phyloP scores from a whole-genome alignment of 208 protist species.

The Trypanosoma theileri region DNA sequence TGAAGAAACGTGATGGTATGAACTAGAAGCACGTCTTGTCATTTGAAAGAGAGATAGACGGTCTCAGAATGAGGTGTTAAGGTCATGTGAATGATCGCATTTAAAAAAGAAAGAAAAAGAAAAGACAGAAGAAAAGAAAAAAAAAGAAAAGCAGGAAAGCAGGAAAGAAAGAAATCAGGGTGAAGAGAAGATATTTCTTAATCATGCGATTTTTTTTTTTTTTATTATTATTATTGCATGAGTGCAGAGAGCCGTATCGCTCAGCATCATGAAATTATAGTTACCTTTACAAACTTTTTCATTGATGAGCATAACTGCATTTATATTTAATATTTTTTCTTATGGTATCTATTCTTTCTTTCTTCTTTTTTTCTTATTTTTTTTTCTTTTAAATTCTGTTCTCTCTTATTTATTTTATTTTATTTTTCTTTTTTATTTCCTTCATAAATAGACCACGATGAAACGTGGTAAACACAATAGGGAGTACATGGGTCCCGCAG shows the following conservation, averaged over 20 bases:
- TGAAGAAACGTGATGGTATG: no score
- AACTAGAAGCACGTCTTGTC: neutral
- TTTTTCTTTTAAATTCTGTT: neutral
- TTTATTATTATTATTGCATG: no score
- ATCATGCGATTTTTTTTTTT: neutral
- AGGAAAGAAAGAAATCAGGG: neutral
- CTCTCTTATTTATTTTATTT: neutral
- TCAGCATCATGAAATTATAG: neutral
- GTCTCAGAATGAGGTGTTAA: neutral
- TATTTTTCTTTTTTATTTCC: neutral
- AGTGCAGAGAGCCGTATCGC: no score
- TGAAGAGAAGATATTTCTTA: neutral
- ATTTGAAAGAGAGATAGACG: neutral
- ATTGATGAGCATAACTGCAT: neutral
- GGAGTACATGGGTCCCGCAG: conserved; percentile 69
- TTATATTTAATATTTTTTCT: neutral
- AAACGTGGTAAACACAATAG: conserved; percentile 45
- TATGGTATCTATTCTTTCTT: neutral
- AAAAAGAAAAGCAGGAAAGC: neutral
- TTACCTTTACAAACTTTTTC: neutral
- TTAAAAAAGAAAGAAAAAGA: conserved; percentile 1
- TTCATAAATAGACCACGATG: conserved; percentile 33
- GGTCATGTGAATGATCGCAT: neutral
- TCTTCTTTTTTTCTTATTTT: conserved; percentile 11
- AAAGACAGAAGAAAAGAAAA: neutral